Evolutionary conservation across 768 basidiomycete genomes (phyloP).

Genomic region (Dacryopinax primogenitus): DNA sequence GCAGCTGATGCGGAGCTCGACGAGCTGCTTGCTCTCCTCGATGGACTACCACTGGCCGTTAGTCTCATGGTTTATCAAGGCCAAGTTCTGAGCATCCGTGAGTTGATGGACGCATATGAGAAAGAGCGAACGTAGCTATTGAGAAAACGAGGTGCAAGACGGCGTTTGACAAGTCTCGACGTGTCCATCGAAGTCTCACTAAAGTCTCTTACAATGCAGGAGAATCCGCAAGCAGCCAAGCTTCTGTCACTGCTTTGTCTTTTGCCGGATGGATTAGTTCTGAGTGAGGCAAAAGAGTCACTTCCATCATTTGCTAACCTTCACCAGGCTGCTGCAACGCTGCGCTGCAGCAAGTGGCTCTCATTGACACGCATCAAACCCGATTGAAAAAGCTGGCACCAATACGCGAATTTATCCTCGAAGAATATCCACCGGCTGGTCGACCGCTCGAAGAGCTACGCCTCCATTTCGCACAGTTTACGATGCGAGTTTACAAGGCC

Average conservation of each 20-base stretch:
- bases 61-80: neutral
- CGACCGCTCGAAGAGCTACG: neutral
- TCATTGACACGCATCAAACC: neutral
- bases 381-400: neutral
- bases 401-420: neutral
- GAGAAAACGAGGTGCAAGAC: neutral
- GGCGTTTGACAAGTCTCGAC: slow-evolving; percentile 19
- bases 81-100: neutral
- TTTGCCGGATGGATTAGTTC: slow-evolving; percentile 21
- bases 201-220: slow-evolving; percentile 17
- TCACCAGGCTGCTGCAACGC: neutral
- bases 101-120: neutral
- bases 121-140: slow-evolving; percentile 7
- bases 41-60: neutral
- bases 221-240: slow-evolving; percentile 18
- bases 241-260: slow-evolving; percentile 22
- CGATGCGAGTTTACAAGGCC: neutral
- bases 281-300: neutral
- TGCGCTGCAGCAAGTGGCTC: neutral
- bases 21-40: neutral
- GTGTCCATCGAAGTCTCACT: slow-evolving; percentile 21
- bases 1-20: neutral
- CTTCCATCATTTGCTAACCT: neutral
- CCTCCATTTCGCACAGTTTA: neutral
- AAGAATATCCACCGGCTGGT: neutral